A percentile compares a stretch with the other conserved stretches of the same genome.
Conservation (phyloP, 179 eudicot species). For the Actinidia polygama region DNA sequence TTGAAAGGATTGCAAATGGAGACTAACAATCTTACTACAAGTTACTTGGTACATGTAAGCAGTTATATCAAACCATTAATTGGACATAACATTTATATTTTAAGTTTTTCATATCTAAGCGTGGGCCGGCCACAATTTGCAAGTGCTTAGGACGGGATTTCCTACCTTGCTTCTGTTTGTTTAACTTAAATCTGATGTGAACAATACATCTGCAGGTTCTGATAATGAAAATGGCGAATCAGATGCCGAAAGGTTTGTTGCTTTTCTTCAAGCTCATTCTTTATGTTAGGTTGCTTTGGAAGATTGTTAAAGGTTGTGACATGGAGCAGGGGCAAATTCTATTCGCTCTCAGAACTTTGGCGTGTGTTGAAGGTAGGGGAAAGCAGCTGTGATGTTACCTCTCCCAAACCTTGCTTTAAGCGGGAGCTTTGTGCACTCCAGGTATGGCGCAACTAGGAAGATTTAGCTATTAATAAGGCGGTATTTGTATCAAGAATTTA, state of each 20-base stretch:
- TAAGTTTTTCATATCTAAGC: constrained; percentile 50
- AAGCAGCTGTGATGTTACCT: no score
- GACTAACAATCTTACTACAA: constrained; percentile 87
- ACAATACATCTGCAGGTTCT: constrained; percentile 85
- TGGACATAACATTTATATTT: constrained; percentile 16
- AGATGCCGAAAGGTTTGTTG: constrained; percentile 80
- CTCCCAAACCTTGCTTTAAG: background rate
- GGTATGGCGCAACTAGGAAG: no score
- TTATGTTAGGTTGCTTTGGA: background rate
- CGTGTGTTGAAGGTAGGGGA: no score
- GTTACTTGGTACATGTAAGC: constrained; percentile 94
- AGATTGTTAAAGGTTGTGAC: background rate
- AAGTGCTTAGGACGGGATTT: constrained; percentile 98
- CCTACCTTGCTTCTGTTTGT: constrained; percentile 94
- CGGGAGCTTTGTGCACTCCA: no score
- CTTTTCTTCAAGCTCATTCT: background rate
- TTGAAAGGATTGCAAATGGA: constrained; percentile 96
- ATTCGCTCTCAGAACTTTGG: background rate
- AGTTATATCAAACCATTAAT: background rate
- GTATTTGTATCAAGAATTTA: no score
- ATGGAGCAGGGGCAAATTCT: no score
- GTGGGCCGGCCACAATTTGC: constrained; percentile 99
- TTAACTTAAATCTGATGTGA: constrained; percentile 98
- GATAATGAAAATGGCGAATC: constrained; percentile 88
- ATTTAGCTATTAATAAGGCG: no score